Base-by-base conservation (phyloP, 2,329 filamentous ascomycete species). In the Allantophomopsis lycopodina region DNA sequence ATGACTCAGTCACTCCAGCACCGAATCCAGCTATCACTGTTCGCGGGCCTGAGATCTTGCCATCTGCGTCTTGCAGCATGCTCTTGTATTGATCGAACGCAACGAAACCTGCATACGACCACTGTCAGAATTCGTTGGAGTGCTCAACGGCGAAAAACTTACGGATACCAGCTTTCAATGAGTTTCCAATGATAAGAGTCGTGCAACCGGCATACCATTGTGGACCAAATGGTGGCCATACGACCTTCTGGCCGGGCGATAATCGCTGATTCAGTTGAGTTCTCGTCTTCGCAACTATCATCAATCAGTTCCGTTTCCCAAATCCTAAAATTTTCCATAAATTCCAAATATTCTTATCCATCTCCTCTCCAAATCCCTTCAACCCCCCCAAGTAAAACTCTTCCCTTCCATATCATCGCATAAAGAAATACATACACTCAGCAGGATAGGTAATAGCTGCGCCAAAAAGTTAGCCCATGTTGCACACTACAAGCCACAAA, bases 171-270 rank as follows among this genome's bases (percentile, higher is more conserved):
- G 91, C 91, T 66, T 98, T 98, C 57, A 91, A 71, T 39, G 87
- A 93, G 64, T 98, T 98, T 44, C 91, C 91, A 50, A 96, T 86
- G 43, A 98, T 94, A 57, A 95, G 65, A 20, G 91, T 96, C 36
- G 91, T 96, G 65, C 91, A 98, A 31, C 91, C 91, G 11, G 91
- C 89, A 60, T 98, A 98, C 91, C 91, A 98, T 60, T 94, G 86
- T 51, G 64, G 69, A 37, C 91, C 91, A 55, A 96, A 96, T 10
- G 85, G 84, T 34, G 91, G 91, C 83, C 86, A 95, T 39, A 89
- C 87, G 21, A 95, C 73, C 66, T 94, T 95, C 67, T 93, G 69
- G 36, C 79, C 81, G 40, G 82, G 79, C 37, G 83, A 69, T 53
- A 96, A 69, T 51, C 79, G 76, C 50, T 81, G 77, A 61, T 98